Evolutionary conservation across 345 rosid genomes (phyloP), one percentile per base, ranked within the genome.

Genomic region (Clausena lansium): DNA sequence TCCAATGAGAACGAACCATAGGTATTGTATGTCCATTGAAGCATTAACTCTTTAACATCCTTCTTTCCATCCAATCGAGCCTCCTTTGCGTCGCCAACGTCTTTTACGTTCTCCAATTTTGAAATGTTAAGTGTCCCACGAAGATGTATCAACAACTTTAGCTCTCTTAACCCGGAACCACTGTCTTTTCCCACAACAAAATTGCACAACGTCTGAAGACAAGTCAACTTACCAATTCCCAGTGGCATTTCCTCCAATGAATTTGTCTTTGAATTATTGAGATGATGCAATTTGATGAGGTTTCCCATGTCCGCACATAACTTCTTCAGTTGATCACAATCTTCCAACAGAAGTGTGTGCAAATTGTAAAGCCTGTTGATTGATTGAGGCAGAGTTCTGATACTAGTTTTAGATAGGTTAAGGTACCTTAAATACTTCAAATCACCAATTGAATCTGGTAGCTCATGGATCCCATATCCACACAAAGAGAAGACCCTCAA

Each of bases 61-160:
- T 20, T 36, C 77, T 84, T 86, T 28, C 74, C 50, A 50, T 76
- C 76, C 52, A 84, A 22, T 20, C 76, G 47, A 70, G 82, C 84
- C 1, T 73, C 78, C 61, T 33, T 72, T 25, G 87, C 81, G 52
- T 52, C 58, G 7, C 25, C 17, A 27, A 1, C 33, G 45, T 32
- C 6, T 13, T 35, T 25, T 64, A 78, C 62, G 17, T 71, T 78
- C 14, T 50, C 59, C 52, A 71, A 32, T 2, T 36, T 24, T 2
- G 52, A 54, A 39, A 78, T 78, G 0, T 10, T 20, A 36, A 78
- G 70, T 33, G 52, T 13, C 13, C 70, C 76, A 4, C 8, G 14
- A 28, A 64, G 35, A 19, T 19, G 17, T 5, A 4, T 4, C 50
- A 78, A 36, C 9, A 4, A 22, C 7, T 50, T 67, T 7, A 78